phyloP scores from a whole-genome alignment of 257 asterid genomes.

The Nicotiana paniculata region DNA sequence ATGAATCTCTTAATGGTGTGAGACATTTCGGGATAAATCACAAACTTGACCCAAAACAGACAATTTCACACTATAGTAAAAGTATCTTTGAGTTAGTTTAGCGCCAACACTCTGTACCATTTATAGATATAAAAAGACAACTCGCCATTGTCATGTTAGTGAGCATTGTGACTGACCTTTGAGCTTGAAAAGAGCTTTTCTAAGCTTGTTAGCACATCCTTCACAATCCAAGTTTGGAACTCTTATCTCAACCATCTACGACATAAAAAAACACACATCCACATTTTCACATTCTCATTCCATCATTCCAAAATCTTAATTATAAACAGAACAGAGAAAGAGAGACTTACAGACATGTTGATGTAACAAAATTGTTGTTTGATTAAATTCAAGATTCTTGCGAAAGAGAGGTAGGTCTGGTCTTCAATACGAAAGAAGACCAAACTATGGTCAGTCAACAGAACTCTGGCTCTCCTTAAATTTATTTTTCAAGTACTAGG shows the following conservation, averaged over 20 bases:
- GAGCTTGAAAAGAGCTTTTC: constrained; percentile 60
- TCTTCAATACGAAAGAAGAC: not conserved
- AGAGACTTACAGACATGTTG: constrained; percentile 57
- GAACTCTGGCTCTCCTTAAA: not conserved
- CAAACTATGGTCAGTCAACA: not conserved
- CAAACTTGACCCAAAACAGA: no score
- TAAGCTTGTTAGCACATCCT: constrained; percentile 66
- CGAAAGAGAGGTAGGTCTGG: not conserved
- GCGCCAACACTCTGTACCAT: no score
- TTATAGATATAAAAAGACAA: no score
- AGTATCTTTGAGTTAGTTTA: no score
- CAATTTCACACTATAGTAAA: no score
- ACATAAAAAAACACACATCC: not conserved
- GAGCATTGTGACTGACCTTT: constrained; percentile 36
- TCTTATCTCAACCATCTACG: constrained; percentile 64
- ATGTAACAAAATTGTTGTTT: not conserved
- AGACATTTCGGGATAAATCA: no score
- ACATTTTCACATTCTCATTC: not conserved
- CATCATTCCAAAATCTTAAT: not conserved
- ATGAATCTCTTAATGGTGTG: no score
- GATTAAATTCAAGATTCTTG: not conserved
- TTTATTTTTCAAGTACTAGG: not conserved
- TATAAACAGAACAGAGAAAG: not conserved
- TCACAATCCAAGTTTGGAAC: constrained; percentile 84
- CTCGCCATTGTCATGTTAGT: no score